A percentile compares a stretch with the other conserved stretches of the same genome.
Evolutionary conservation across 1,139 yeast genomes (phyloP).

Genomic region (Meyerozyma smithsonii): DNA sequence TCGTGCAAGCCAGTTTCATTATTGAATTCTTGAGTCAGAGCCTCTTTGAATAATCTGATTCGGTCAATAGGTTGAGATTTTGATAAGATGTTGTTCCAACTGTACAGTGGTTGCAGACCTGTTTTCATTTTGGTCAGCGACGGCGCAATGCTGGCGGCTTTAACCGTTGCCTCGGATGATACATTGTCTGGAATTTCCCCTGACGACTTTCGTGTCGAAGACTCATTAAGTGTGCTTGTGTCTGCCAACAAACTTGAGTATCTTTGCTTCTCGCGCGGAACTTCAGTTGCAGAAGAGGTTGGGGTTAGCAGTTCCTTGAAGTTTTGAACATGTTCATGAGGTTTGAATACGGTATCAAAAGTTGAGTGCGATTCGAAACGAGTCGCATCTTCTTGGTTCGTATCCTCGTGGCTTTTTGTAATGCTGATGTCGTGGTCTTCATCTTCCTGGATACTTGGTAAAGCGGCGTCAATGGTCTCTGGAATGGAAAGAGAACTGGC

Average conservation of each 20-base stretch:
- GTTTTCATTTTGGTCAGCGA: slow-evolving; percentile 7
- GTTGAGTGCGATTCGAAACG: background rate
- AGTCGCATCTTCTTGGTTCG: background rate
- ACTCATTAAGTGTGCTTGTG: background rate
- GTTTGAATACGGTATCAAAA: slow-evolving; percentile 29
- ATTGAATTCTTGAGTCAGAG: slow-evolving; percentile 34
- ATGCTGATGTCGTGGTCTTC: slow-evolving; percentile 21
- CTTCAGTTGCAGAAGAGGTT: slow-evolving; percentile 16
- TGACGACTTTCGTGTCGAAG: background rate
- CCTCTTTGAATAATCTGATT: slow-evolving; percentile 36
- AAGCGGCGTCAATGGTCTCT: slow-evolving; percentile 38
- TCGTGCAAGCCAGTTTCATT: slow-evolving; percentile 43
- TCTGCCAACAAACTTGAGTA: background rate
- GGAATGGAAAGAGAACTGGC: slow-evolving; percentile 33
- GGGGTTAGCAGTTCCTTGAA: slow-evolving; percentile 31
- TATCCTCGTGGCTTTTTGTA: background rate
- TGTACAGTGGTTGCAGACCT: slow-evolving; percentile 31
- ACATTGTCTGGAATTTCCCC: background rate
- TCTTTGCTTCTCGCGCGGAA: background rate
- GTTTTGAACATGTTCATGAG: slow-evolving; percentile 19
- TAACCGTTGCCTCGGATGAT: background rate
- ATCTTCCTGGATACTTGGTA: slow-evolving; percentile 36
- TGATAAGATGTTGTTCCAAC: slow-evolving; percentile 42
- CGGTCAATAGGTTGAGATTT: slow-evolving; percentile 41
- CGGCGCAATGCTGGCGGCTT: background rate